A percentile compares a stretch with the other conserved stretches of the same genome.
These are phyloP conservation scores for Gynochthodes officinalis DNA, from an alignment of 257 asterid genomes.

Conservation along the genomic window DNA sequence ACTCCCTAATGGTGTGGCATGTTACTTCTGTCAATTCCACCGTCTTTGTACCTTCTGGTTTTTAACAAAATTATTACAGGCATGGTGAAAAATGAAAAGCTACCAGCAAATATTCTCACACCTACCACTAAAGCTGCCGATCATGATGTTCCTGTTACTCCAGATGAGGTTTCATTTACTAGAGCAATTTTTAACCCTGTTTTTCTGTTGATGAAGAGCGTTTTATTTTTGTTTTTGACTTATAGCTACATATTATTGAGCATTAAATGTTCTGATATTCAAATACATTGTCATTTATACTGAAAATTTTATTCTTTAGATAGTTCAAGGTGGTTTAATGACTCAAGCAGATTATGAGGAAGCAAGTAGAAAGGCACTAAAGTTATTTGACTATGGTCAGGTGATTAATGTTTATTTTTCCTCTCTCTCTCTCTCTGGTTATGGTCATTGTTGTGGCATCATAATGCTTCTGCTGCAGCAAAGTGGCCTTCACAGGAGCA, in stretches of 20 bases:
- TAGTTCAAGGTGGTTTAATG: slow-evolving; percentile 72
- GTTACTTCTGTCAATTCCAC: neutral
- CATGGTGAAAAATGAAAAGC: slow-evolving; percentile 81
- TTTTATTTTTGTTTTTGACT: neutral
- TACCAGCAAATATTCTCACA: slow-evolving; percentile 66
- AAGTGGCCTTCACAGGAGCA: neutral
- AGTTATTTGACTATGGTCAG: slow-evolving; percentile 88
- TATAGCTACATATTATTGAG: neutral
- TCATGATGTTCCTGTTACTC: slow-evolving; percentile 92
- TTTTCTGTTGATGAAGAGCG: neutral
- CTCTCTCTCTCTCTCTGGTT: neutral
- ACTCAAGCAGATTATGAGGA: slow-evolving; percentile 64
- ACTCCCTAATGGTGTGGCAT: slow-evolving; percentile 73
- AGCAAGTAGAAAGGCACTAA: slow-evolving; percentile 75
- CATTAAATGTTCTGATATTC: neutral
- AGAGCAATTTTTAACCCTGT: slow-evolving; percentile 2
- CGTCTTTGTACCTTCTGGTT: neutral
- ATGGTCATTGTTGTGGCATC: neutral
- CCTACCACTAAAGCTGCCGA: slow-evolving; percentile 95
- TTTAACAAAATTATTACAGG: slow-evolving; percentile 39
- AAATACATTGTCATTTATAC: slow-evolving; percentile 5
- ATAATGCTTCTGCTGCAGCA: neutral
- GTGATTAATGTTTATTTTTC: slow-evolving; percentile 25
- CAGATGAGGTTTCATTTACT: slow-evolving; percentile 59
- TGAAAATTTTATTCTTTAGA: slow-evolving; percentile 45